A percentile compares a stretch with the other conserved stretches of the same genome.
Conservation (phyloP, 345 rosid genomes). For the Pugionium cornutum region DNA sequence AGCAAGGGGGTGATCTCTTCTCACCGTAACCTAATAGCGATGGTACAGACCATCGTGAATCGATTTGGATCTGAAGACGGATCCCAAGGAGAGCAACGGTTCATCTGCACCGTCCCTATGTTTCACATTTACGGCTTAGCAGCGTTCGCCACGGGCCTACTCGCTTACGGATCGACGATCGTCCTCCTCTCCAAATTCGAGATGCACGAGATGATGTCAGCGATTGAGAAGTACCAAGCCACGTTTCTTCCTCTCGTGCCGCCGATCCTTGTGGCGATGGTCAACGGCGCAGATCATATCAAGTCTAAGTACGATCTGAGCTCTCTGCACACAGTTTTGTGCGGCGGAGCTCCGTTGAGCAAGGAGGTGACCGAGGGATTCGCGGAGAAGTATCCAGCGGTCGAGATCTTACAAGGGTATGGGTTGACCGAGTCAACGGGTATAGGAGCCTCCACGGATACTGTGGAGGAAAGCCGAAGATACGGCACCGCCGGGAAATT, state of each 20-base stretch:
- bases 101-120: conserved; percentile 93
- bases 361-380: conserved; percentile 79
- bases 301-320: conserved; percentile 60
- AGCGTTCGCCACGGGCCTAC: conserved; percentile 69
- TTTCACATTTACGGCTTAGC: conserved; percentile 90
- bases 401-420: conserved; percentile 70
- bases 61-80: conserved; percentile 51
- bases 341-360: conserved; percentile 88
- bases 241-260: conserved; percentile 83
- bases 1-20: conserved; percentile 92
- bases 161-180: conserved; percentile 72
- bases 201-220: conserved; percentile 69
- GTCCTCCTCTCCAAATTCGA: conserved; percentile 77
- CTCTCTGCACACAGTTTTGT: conserved; percentile 54
- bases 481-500: conserved; percentile 77
- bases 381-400: conserved; percentile 54
- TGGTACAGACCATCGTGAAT: conserved; percentile 37
- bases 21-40: conserved; percentile 70
- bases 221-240: conserved; percentile 60
- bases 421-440: conserved; percentile 83
- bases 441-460: conserved; percentile 65
- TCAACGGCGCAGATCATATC: conserved; percentile 57
- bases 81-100: conserved; percentile 49
- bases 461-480: conserved; percentile 64
- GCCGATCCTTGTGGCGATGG: conserved; percentile 70